Evolutionary conservation across 208 protist species (phyloP).

Genomic region (Leishmania amazonensis): DNA sequence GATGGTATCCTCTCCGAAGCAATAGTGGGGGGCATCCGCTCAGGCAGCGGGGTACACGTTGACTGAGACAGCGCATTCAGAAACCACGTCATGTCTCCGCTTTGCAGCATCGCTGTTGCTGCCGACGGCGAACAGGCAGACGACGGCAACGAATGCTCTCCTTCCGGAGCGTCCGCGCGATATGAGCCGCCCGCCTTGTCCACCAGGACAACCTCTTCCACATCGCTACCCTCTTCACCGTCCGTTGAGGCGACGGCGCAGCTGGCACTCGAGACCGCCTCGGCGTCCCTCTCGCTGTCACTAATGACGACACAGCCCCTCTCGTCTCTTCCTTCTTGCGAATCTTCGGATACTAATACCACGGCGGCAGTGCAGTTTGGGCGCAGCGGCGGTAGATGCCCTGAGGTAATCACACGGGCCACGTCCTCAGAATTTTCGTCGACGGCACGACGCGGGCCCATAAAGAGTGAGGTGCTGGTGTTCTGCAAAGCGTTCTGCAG

Average conservation of each 20-base stretch:
- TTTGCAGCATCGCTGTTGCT: slow-evolving; percentile 8
- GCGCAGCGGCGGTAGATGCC: background rate
- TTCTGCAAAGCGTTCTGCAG: slow-evolving; percentile 57
- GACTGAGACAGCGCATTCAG: slow-evolving; percentile 6
- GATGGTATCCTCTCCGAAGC: background rate
- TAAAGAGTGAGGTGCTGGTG: slow-evolving; percentile 79
- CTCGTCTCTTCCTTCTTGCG: background rate
- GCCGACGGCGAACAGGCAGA: background rate
- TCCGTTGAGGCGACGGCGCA: background rate
- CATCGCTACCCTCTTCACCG: slow-evolving; percentile 10
- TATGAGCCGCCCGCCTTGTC: slow-evolving; percentile 6
- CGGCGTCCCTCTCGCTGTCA: slow-evolving; percentile 6
- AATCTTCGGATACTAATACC: background rate
- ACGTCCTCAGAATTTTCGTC: slow-evolving; percentile 1
- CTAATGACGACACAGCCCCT: background rate
- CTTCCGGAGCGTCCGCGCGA: background rate
- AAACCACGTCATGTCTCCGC: slow-evolving; percentile 18
- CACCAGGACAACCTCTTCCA: slow-evolving; percentile 8
- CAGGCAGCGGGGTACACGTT: background rate
- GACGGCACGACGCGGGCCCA: slow-evolving; percentile 62
- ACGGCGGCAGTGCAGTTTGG: background rate
- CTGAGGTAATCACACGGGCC: background rate
- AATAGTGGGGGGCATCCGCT: background rate
- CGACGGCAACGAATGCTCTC: background rate
- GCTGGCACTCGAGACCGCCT: background rate